Base-by-base conservation (phyloP, 2,329 filamentous ascomycete species). In the Pseudogymnoascus sp. region DNA sequence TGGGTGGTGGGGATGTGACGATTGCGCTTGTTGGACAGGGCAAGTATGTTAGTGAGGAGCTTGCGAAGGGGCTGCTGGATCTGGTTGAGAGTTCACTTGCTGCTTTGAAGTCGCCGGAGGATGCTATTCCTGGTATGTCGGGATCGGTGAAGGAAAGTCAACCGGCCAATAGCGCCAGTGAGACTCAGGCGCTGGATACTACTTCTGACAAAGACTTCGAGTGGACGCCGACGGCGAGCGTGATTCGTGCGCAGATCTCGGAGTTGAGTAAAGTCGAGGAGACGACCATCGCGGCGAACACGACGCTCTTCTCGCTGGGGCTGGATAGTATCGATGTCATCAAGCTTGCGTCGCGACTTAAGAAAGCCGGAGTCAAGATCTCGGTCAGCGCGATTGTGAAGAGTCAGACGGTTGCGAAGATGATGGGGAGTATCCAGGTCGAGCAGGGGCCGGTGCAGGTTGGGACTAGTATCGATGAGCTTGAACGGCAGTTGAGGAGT, bases 281-380 rank as follows among this genome's bases (percentile, higher is more conserved):
- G 2, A 72, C 78, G 1, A 74, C 80, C 0, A 76, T 96, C 38
- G 72, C 75, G 1, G 81, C 83, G 60, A 74, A 78, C 6, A 84
- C 84, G 0, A 88, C 88, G 0, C 83, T 97, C 10, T 86, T 95
- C 39, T 86, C 93, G 68, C 80, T 97, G 33, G 92, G 92, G 0
- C 80, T 97, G 6, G 93, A 97, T 76, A 96, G 92, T 69, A 95
- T 97, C 63, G 92, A 97, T 73, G 83, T 89, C 1, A 93, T 97
- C 72, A 95, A 91, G 69, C 77, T 97, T 0, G 88, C 90, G 0
- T 86, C 91, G 0, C 82, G 85, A 61, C 78, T 96, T 1, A 88
- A 83, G 66, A 82, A 80, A 49, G 74, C 75, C 4, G 82, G 81
- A 0, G 76, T 94, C 19, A 71, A 76, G 0, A 72, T 96, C 10